A percentile compares a stretch with the other conserved stretches of the same genome.
phyloP scores from a whole-genome alignment of 371 early-diverging fungal genomes.

The Circinella umbellata region DNA sequence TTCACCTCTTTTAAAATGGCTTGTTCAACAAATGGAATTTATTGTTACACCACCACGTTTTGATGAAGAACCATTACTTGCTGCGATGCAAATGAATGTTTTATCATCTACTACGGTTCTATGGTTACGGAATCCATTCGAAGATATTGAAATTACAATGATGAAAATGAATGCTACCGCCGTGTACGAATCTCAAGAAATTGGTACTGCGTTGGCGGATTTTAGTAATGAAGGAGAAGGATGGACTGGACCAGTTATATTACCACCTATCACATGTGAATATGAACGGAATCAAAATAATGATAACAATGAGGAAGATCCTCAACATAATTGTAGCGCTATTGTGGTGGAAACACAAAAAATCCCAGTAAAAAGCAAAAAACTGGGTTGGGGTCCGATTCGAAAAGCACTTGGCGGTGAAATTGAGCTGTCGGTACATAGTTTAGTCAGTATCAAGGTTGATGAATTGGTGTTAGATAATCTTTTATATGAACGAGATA shows the following conservation, averaged over 20 bases:
- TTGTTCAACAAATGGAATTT: conserved; percentile 38
- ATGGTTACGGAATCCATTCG: conserved; percentile 49
- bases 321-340: conserved; percentile 21
- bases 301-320: not conserved
- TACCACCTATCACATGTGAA: conserved; percentile 23
- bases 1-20: conserved; percentile 24
- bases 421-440: conserved; percentile 42
- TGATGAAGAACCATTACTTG: conserved; percentile 35
- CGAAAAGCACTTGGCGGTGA: conserved; percentile 45
- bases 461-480: conserved; percentile 34
- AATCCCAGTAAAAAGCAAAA: conserved; percentile 44
- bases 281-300: not conserved
- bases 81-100: conserved; percentile 46
- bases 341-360: conserved; percentile 39
- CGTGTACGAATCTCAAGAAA: conserved; percentile 28
- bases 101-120: conserved; percentile 48
- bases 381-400: conserved; percentile 44
- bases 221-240: conserved; percentile 36
- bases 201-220: conserved; percentile 41
- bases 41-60: conserved; percentile 38
- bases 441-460: conserved; percentile 37
- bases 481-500: conserved; percentile 37
- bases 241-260: conserved; percentile 28
- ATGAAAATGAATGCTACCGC: conserved; percentile 47
- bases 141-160: conserved; percentile 36